These are phyloP conservation scores for Sonneratia alba DNA, from an alignment of 345 rosid species.

Conservation along the genomic window DNA sequence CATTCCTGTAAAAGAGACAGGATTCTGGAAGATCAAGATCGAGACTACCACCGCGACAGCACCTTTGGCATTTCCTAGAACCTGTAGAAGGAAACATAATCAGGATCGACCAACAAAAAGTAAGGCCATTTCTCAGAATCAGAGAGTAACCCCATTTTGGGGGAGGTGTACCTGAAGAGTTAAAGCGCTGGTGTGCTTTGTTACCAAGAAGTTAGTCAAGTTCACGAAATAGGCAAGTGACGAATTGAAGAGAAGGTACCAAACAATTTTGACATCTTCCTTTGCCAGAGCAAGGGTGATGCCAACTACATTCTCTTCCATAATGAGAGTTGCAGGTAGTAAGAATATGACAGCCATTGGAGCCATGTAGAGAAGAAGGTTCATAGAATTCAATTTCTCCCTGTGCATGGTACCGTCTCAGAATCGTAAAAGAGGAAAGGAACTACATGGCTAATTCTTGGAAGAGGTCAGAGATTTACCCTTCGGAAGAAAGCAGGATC, in stretches of 20 bases:
- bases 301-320: constrained; percentile 94
- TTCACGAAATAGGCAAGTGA: constrained; percentile 90
- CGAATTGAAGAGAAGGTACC: constrained; percentile 95
- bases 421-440: not conserved
- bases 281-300: constrained; percentile 92
- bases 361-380: constrained; percentile 98
- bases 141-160: not conserved
- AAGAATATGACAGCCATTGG: constrained; percentile 90
- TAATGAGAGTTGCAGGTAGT: constrained; percentile 84
- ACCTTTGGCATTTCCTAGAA: constrained; percentile 97
- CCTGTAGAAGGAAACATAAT: constrained; percentile 31
- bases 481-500: constrained; percentile 94
- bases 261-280: constrained; percentile 70
- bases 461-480: constrained; percentile 33
- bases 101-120: not conserved
- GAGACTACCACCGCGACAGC: constrained; percentile 98
- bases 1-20: constrained; percentile 95
- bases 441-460: not conserved
- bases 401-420: constrained; percentile 24
- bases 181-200: constrained; percentile 95
- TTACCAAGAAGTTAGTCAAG: constrained; percentile 96
- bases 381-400: constrained; percentile 99
- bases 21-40: constrained; percentile 86
- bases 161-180: constrained; percentile 72
- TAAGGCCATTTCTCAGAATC: not conserved